Evolutionary conservation across 1,284 basidiomycete genomes (phyloP), one percentile per base, ranked within the genome.

Genomic region (Ceratobasidium sp.): DNA sequence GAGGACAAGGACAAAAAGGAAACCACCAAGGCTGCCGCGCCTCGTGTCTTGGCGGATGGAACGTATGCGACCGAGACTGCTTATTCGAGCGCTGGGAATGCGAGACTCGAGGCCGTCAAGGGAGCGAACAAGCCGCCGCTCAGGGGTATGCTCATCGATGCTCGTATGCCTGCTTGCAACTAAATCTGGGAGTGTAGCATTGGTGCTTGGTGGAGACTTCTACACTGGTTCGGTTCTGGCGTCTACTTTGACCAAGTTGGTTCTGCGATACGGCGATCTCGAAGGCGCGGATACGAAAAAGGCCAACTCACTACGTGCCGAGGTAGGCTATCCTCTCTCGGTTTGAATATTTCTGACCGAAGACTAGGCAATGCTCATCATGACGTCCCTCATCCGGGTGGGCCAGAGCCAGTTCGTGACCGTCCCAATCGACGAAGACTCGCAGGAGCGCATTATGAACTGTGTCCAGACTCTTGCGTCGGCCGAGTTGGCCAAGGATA

Each of bases 61-160:
- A 99, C 96, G 1, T 99, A 99, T 77, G 96, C 96, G 0, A 98
- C 96, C 3, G 97, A 99, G 81, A 94, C 94, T 0, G 93, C 93
- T 12, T 98, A 91, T 80, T 83, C 84, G 29, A 88, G 88, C 56
- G 83, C 87, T 25, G 83, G 86, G 49, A 80, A 84, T 49, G 89
- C 88, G 7, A 84, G 85, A 57, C 79, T 93, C 62, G 92, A 96
- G 73, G 88, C 89, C 43, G 90, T 92, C 72, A 94, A 94, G 78
- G 85, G 90, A 32, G 91, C 93, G 31, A 82, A 88, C 25, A 98
- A 98, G 80, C 96, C 96, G 1, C 95, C 96, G 34, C 81, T 99
- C 60, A 83, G 97, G 76, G 86, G 89, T 90, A 75, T 55, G 82
- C 78, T 53, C 13, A 6, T 67, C 27, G 50, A 40, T 60, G 64